phyloP scores from a whole-genome alignment of 208 protist genomes.

The Sergeia podlipaevii region DNA sequence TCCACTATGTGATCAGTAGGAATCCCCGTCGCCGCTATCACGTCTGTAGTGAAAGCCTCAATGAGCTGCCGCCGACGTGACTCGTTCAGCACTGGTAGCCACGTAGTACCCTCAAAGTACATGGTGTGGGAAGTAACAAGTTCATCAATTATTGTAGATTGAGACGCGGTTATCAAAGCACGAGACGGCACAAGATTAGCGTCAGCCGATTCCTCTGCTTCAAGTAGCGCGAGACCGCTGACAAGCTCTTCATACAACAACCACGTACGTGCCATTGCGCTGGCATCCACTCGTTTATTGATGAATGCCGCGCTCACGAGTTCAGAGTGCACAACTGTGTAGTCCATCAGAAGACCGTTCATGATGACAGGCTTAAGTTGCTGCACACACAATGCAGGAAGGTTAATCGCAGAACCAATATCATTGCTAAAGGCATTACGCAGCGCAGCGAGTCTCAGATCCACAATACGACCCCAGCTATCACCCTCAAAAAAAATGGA shows the following conservation, averaged over 20 bases:
- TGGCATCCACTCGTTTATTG: not conserved
- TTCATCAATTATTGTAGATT: not conserved
- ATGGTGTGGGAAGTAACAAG: conserved; percentile 2
- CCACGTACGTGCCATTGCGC: conserved; percentile 1
- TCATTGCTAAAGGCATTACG: not conserved
- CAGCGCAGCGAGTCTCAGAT: not conserved
- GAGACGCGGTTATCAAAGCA: no score
- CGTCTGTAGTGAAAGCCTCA: not conserved
- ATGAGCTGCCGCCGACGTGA: not conserved
- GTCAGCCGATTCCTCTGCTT: no score
- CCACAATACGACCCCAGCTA: conserved; percentile 7
- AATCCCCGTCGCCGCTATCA: not conserved
- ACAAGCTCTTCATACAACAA: not conserved
- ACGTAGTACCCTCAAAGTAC: conserved; percentile 3
- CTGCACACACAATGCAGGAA: not conserved
- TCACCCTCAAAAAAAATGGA: conserved; percentile 7
- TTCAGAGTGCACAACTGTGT: conserved; percentile 2
- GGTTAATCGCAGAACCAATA: not conserved
- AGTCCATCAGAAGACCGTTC: conserved; percentile 5
- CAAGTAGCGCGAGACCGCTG: not conserved
- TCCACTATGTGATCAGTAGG: not conserved
- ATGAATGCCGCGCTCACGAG: not conserved
- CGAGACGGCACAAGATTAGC: no score
- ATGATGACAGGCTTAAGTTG: not conserved
- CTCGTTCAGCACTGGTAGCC: not conserved